Base-by-base conservation (phyloP, 176 grass and related monocot species). In the Eleusine indica region DNA sequence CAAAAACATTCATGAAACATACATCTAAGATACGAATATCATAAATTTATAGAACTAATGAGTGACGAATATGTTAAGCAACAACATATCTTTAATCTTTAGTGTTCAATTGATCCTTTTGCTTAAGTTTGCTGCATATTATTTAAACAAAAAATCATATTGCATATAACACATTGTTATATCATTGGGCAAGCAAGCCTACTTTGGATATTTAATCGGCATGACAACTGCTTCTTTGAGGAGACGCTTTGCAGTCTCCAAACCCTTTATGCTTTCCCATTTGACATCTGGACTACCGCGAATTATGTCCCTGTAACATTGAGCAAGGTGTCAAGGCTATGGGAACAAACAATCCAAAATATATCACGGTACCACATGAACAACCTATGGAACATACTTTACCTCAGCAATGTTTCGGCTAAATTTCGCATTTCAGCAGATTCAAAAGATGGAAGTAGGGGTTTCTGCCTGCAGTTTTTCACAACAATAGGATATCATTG, bases 201-300 rank as follows among this genome's bases (percentile, higher is more conserved):
- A 98, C 95, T 95, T 98, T 37, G 95, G 95, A 82, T 98, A 98
- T 85, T 98, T 98, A 73, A 98, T 95, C 52, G 92, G 92, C 92
- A 98, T 95, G 66, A 98, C 95, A 80, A 98, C 95, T 78, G 92
- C 95, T 88, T 95, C 95, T 87, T 98, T 98, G 28, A 98, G 89
- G 76, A 95, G 92, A 4, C 90, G 76, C 83, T 98, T 98, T 18
- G 91, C 92, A 87, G 83, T 93, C 70, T 93, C 95, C 85, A 98
- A 86, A 56, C 95, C 95, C 86, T 95, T 98, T 73, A 95, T 98
- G 85, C 93, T 95, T 87, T 95, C 95, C 95, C 95, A 98, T 91
- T 95, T 98, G 68, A 95, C 95, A 90, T 95, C 92, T 80, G 92
- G 92, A 85, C 83, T 95, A 48, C 95, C 95, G 63, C 69, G 88